Conservation (phyloP, 331 rosid genomes). For the Cydonia oblonga region DNA sequence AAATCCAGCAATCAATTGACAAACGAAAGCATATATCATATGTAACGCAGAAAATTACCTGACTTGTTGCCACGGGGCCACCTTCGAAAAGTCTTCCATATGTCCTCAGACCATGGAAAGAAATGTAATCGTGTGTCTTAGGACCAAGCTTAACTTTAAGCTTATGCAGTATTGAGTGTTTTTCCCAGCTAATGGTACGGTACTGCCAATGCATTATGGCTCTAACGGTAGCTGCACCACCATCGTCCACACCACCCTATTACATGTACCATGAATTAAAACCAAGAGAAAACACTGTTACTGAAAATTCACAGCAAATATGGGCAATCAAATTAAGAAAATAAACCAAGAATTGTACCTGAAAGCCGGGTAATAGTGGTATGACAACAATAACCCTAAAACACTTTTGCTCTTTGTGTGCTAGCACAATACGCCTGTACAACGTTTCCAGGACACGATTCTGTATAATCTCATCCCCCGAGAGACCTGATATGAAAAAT, state of each 20-base stretch:
- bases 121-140: slow-evolving; percentile 35
- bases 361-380: slow-evolving; percentile 45
- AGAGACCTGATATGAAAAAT: slow-evolving; percentile 39
- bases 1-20: not conserved
- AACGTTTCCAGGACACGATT: slow-evolving; percentile 34
- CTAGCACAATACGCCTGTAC: slow-evolving; percentile 27
- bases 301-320: not conserved
- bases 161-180: slow-evolving; percentile 30
- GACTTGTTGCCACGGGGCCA: slow-evolving; percentile 40
- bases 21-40: not conserved
- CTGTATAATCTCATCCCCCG: slow-evolving; percentile 32
- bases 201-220: slow-evolving; percentile 50
- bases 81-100: slow-evolving; percentile 37
- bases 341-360: slow-evolving; percentile 16
- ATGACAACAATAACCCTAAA: slow-evolving; percentile 34
- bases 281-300: not conserved
- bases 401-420: slow-evolving; percentile 30
- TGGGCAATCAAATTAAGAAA: not conserved
- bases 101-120: slow-evolving; percentile 37
- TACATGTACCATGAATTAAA: not conserved
- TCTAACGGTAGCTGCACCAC: slow-evolving; percentile 45
- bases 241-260: slow-evolving; percentile 42
- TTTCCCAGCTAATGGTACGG: slow-evolving; percentile 36
- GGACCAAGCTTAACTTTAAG: slow-evolving; percentile 30
- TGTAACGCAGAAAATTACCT: slow-evolving; percentile 17